Evolutionary conservation across 129 eudicot genomes (phyloP).

Genomic region (Flaveria trinervia): DNA sequence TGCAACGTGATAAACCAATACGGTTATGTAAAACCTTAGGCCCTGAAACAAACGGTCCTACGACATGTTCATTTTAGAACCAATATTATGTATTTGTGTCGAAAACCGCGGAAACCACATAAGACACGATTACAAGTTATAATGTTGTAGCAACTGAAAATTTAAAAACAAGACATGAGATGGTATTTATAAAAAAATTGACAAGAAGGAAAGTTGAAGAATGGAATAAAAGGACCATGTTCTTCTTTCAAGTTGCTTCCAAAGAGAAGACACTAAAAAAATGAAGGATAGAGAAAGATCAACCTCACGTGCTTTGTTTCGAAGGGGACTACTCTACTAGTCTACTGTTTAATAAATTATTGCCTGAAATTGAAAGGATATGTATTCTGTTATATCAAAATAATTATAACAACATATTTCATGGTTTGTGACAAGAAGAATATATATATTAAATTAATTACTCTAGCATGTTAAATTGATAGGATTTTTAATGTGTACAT

Average conservation of each 20-base stretch:
- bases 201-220: background rate
- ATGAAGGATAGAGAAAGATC: slow-evolving; percentile 10
- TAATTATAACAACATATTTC: background rate
- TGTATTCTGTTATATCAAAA: background rate
- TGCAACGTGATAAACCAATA: no score
- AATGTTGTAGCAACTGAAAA: background rate
- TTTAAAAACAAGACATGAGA: background rate
- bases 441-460: background rate
- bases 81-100: no score
- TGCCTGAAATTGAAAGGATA: background rate
- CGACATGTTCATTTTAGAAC: no score
- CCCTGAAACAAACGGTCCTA: no score
- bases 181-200: background rate
- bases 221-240: background rate
- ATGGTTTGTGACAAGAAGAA: background rate
- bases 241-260: background rate
- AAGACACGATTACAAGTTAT: background rate
- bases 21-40: no score
- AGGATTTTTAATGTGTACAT: no score
- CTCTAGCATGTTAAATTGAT: no score
- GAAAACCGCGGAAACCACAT: no score
- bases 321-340: background rate
- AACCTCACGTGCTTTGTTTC: slow-evolving; percentile 8
- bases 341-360: background rate
- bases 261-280: slow-evolving; percentile 8